Conservation (phyloP, 345 rosid genomes). For the Fremontodendron californicum region DNA sequence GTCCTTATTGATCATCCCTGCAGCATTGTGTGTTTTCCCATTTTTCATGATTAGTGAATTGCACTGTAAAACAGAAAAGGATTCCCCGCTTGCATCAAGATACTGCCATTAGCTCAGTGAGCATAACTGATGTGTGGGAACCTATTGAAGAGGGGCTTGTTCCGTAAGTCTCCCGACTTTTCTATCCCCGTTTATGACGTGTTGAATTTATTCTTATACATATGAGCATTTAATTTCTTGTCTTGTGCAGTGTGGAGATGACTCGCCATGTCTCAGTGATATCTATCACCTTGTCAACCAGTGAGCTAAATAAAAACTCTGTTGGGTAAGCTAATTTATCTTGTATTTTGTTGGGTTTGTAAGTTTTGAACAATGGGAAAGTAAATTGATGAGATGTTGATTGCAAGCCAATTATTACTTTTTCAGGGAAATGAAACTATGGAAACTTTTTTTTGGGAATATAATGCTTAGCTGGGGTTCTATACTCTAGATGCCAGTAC, state of each 20-base stretch:
- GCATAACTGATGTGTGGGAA: slow-evolving; percentile 95
- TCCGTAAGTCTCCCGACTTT: slow-evolving; percentile 48
- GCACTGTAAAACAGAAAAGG: slow-evolving; percentile 49
- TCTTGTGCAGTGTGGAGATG: slow-evolving; percentile 82
- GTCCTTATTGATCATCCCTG: neutral
- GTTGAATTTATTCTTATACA: neutral
- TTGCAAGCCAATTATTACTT: neutral
- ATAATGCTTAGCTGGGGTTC: neutral
- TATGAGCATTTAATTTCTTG: slow-evolving; percentile 3
- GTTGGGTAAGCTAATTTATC: slow-evolving; percentile 62
- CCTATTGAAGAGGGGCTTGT: slow-evolving; percentile 94
- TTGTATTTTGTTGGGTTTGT: neutral
- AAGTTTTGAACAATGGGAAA: neutral
- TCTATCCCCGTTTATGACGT: neutral
- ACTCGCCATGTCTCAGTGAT: slow-evolving; percentile 94
- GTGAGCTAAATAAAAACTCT: slow-evolving; percentile 61
- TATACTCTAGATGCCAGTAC: neutral
- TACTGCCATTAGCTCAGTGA: slow-evolving; percentile 75
- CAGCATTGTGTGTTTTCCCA: neutral
- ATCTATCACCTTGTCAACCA: slow-evolving; percentile 72
- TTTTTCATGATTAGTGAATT: neutral
- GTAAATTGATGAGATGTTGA: neutral
- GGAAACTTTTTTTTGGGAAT: neutral
- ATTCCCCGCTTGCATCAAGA: slow-evolving; percentile 83
- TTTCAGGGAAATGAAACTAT: neutral